These are phyloP conservation scores for Pseudophaeomoniella oleicola DNA, from an alignment of 2,329 filamentous ascomycete species.

Conservation along the genomic window DNA sequence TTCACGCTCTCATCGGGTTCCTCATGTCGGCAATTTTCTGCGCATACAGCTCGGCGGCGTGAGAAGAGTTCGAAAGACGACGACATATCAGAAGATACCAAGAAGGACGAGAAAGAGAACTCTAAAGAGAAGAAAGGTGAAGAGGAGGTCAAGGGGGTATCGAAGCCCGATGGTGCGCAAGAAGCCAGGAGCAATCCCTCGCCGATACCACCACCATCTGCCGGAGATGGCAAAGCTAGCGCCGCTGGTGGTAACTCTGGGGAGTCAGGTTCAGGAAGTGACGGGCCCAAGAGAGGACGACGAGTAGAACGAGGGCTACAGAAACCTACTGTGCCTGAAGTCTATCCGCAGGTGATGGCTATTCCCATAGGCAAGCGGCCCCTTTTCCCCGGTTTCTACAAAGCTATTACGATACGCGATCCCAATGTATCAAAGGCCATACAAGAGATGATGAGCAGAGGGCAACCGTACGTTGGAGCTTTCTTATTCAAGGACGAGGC, in stretches of 20 bases:
- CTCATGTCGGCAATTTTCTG: conserved; percentile 25
- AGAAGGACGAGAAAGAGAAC: conserved; percentile 32
- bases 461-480: conserved; percentile 91
- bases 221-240: conserved; percentile 34
- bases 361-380: conserved; percentile 91
- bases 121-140: conserved; percentile 24
- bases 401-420: conserved; percentile 92
- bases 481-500: conserved; percentile 96
- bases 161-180: conserved; percentile 17
- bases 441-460: conserved; percentile 89
- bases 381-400: conserved; percentile 95
- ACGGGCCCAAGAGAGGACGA: conserved; percentile 56
- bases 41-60: conserved; percentile 35
- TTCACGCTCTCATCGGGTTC: neutral
- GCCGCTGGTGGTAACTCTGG: conserved; percentile 39
- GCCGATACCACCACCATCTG: conserved; percentile 22
- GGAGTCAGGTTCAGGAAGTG: conserved; percentile 25
- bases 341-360: conserved; percentile 94
- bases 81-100: conserved; percentile 21
- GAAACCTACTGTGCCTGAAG: conserved; percentile 81
- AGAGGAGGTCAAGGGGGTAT: conserved; percentile 18
- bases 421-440: conserved; percentile 84
- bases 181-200: conserved; percentile 34
- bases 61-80: conserved; percentile 36
- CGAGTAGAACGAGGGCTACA: conserved; percentile 65